Percentiles rank a stretch among this genome's conserved stretches.
phyloP scores from a whole-genome alignment of 148 eudicot genomes.

The Dysphania ambrosioides region DNA sequence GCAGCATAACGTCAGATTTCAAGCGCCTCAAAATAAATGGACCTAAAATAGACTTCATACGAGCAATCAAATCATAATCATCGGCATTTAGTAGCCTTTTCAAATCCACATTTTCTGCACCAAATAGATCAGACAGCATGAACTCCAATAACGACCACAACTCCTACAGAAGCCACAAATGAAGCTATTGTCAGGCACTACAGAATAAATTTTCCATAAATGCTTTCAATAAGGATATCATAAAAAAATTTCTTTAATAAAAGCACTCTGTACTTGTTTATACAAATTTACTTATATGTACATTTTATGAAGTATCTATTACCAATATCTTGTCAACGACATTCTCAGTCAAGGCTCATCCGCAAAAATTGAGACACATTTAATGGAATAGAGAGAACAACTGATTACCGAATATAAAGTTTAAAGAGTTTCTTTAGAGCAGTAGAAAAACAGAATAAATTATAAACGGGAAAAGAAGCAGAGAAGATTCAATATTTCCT shows the following conservation, averaged over 20 bases:
- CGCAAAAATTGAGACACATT: not conserved
- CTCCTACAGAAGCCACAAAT: slow-evolving; percentile 54
- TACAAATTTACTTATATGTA: too few relatives aligned
- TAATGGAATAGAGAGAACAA: not conserved
- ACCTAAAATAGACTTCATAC: slow-evolving; percentile 94
- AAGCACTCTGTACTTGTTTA: too few relatives aligned
- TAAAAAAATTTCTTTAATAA: too few relatives aligned
- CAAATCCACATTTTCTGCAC: slow-evolving; percentile 82
- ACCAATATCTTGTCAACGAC: too few relatives aligned
- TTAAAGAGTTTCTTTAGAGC: not conserved
- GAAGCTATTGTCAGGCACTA: not conserved
- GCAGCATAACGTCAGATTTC: slow-evolving; percentile 97
- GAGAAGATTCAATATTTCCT: not conserved
- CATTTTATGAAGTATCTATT: too few relatives aligned
- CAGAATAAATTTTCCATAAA: not conserved
- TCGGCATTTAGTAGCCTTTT: slow-evolving; percentile 76
- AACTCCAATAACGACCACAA: slow-evolving; percentile 97
- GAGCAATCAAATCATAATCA: slow-evolving; percentile 64
- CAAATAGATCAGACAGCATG: slow-evolving; percentile 93
- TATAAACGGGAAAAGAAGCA: not conserved
- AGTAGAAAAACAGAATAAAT: not conserved
- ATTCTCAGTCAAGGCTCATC: not conserved
- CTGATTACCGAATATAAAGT: not conserved
- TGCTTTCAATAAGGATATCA: not conserved
- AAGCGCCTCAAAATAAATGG: slow-evolving; percentile 92